Evolutionary conservation across 257 asterid genomes (phyloP).

Genomic region (Solanum sejunctum): DNA sequence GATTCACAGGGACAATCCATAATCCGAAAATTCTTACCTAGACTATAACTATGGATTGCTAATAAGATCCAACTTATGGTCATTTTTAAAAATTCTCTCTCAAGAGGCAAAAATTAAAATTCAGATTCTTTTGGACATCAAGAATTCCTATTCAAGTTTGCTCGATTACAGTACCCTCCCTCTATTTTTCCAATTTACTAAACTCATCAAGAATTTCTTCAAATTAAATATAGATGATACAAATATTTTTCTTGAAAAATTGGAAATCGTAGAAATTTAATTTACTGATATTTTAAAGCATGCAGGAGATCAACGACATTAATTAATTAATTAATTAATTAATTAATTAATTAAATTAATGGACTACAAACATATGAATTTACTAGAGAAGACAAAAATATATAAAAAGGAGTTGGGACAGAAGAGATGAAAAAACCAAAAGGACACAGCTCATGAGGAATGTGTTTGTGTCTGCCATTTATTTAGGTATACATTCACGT

Average conservation of each 20-base stretch:
- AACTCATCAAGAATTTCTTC: background rate
- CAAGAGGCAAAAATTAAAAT: too few relatives aligned
- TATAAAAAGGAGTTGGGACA: background rate
- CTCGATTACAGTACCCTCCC: background rate
- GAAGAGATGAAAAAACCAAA: background rate
- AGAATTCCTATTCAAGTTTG: background rate
- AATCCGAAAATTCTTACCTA: too few relatives aligned
- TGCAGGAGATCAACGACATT: background rate
- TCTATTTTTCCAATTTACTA: background rate
- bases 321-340: too few relatives aligned
- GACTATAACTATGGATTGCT: too few relatives aligned
- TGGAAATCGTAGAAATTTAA: background rate
- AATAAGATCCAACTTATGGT: too few relatives aligned
- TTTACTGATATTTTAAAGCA: background rate
- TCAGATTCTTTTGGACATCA: background rate
- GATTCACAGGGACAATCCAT: too few relatives aligned
- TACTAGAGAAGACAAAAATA: background rate
- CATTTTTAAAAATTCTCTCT: too few relatives aligned
- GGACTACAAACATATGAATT: background rate
- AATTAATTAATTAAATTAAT: background rate
- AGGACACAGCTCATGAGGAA: constrained; percentile 5
- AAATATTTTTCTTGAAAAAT: background rate
- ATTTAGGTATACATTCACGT: background rate
- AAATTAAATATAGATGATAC: background rate
- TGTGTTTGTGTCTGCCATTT: constrained; percentile 8